phyloP scores from a whole-genome alignment of 768 basidiomycete genomes.

The Kwoniella pini region DNA sequence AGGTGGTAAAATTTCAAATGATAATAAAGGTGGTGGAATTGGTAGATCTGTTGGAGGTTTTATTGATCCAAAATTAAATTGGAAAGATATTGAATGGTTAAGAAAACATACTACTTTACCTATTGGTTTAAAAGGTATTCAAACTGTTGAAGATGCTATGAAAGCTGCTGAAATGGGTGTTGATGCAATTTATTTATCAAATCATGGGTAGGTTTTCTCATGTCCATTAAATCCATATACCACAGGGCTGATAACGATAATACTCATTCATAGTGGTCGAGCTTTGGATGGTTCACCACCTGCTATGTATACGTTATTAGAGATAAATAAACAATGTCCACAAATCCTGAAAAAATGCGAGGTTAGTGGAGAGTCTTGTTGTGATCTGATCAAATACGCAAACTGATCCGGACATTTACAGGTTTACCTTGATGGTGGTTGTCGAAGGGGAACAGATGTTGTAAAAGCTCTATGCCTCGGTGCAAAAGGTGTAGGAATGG shows the following conservation, averaged over 20 bases:
- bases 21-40: slow-evolving; percentile 54
- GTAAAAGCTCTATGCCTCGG: slow-evolving; percentile 81
- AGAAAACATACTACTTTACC: slow-evolving; percentile 57
- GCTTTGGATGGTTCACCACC: slow-evolving; percentile 44
- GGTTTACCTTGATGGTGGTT: slow-evolving; percentile 83
- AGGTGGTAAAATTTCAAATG: slow-evolving; percentile 50
- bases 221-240: background rate
- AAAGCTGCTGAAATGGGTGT: slow-evolving; percentile 80
- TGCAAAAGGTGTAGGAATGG: slow-evolving; percentile 54
- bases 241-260: background rate
- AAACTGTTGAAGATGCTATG: slow-evolving; percentile 70
- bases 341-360: slow-evolving; percentile 70
- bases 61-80: slow-evolving; percentile 53
- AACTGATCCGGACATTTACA: slow-evolving; percentile 19
- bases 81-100: slow-evolving; percentile 61
- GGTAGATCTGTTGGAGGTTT: slow-evolving; percentile 52
- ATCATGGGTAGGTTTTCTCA: slow-evolving; percentile 65
- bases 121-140: slow-evolving; percentile 59
- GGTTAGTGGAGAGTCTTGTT: no score
- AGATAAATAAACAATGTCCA: slow-evolving; percentile 69
- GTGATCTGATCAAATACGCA: no score
- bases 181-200: slow-evolving; percentile 83
- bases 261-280: slow-evolving; percentile 14
- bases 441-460: slow-evolving; percentile 80
- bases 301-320: slow-evolving; percentile 66